Percentiles rank a stretch among this genome's conserved stretches.
phyloP scores from a whole-genome alignment of 2,329 filamentous ascomycete genomes.

The Alternaria incomplexa region DNA sequence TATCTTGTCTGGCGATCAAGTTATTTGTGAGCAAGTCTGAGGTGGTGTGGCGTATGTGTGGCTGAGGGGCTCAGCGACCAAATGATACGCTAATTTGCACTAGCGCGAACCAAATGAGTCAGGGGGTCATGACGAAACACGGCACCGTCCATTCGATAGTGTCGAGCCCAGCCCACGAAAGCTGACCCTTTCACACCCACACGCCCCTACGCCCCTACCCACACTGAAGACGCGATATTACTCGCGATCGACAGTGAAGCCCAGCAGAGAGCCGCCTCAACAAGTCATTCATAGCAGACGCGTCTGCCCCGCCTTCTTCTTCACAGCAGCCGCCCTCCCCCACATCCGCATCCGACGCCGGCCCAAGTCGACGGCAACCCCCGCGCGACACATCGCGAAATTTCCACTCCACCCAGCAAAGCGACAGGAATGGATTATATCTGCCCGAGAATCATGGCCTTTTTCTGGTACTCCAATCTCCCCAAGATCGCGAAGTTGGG shows the following conservation, averaged over 20 bases:
- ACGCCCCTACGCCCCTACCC: constrained; percentile 10
- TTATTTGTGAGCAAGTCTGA: not conserved
- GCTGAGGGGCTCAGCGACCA: not conserved
- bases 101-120: constrained; percentile 9
- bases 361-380: constrained; percentile 8
- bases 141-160: constrained; percentile 1
- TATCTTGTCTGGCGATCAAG: not conserved
- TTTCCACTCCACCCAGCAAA: constrained; percentile 3
- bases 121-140: constrained; percentile 11
- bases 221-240: constrained; percentile 13
- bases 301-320: constrained; percentile 16
- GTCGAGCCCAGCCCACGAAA: constrained; percentile 4
- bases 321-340: constrained; percentile 15
- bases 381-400: constrained; percentile 6
- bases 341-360: constrained; percentile 21
- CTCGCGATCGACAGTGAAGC: constrained; percentile 9
- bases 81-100: not conserved
- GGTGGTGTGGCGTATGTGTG: not conserved
- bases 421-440: constrained; percentile 27
- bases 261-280: constrained; percentile 7
- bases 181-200: constrained; percentile 8
- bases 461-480: constrained; percentile 29
- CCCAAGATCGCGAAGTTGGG: constrained; percentile 32
- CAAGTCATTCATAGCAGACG: constrained; percentile 18
- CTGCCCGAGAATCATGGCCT: constrained; percentile 31